Percentiles rank a stretch among this genome's conserved stretches.
Conservation (phyloP, 768 basidiomycete species). For the Tephrocybe rancida region DNA sequence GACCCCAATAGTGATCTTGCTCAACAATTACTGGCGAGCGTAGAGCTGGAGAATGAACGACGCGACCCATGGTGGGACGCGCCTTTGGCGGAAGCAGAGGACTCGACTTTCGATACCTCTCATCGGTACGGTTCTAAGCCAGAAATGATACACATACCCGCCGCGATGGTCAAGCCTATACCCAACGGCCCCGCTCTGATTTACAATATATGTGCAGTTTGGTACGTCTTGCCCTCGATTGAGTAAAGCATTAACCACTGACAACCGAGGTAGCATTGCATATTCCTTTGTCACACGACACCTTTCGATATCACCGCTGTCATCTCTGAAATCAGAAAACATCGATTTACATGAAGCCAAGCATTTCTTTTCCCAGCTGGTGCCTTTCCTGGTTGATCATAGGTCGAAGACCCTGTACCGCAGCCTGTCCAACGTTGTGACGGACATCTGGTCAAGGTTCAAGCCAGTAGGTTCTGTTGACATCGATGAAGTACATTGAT, state of each 20-base stretch:
- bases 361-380: slow-evolving; percentile 48
- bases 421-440: slow-evolving; percentile 53
- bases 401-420: slow-evolving; percentile 57
- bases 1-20: slow-evolving; percentile 67
- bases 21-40: slow-evolving; percentile 58
- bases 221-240: slow-evolving; percentile 46
- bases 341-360: slow-evolving; percentile 50
- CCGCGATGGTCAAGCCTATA: slow-evolving; percentile 40
- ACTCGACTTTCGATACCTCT: background rate
- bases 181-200: slow-evolving; percentile 46
- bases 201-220: slow-evolving; percentile 70
- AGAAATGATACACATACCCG: slow-evolving; percentile 46
- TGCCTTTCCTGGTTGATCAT: slow-evolving; percentile 67
- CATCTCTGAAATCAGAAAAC: slow-evolving; percentile 36
- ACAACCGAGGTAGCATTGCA: slow-evolving; percentile 48
- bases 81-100: slow-evolving; percentile 15
- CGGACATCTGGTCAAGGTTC: slow-evolving; percentile 68
- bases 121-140: slow-evolving; percentile 41
- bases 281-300: slow-evolving; percentile 71
- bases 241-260: background rate
- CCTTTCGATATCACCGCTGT: slow-evolving; percentile 61
- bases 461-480: slow-evolving; percentile 38
- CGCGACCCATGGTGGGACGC: slow-evolving; percentile 78
- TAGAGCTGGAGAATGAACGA: slow-evolving; percentile 51
- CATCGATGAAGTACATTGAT: background rate